These are phyloP conservation scores for Scedosporium boydii DNA, from an alignment of 2,329 filamentous ascomycete species.

Conservation along the genomic window DNA sequence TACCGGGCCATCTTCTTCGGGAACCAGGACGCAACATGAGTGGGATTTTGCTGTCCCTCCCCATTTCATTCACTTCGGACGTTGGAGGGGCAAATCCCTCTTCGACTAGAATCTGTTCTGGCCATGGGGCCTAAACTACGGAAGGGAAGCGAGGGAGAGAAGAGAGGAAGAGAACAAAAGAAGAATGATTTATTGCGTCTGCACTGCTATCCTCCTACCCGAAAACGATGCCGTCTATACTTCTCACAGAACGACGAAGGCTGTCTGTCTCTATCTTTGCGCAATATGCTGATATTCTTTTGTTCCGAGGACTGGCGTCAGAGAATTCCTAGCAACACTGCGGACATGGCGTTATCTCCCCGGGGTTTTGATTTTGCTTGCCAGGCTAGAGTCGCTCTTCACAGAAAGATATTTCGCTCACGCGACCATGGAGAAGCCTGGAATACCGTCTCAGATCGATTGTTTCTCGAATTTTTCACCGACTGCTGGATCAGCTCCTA, in stretches of 20 bases:
- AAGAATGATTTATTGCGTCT: no score
- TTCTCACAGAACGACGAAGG: no score
- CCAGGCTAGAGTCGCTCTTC: constrained; percentile 1
- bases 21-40: no score
- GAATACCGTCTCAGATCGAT: not conserved
- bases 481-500: not conserved
- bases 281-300: not conserved
- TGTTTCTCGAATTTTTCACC: not conserved
- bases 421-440: not conserved
- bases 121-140: no score
- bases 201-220: no score
- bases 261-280: no score
- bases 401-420: constrained; percentile 7
- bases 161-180: not conserved
- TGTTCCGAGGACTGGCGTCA: not conserved
- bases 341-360: not conserved
- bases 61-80: no score
- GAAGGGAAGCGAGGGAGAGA: not conserved
- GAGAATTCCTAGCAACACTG: not conserved
- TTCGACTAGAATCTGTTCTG: no score
- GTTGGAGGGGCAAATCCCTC: no score
- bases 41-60: no score
- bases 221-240: no score
- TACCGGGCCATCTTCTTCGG: no score
- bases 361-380: not conserved